Conservation (phyloP, 1,284 basidiomycete genomes). For the Porogramme epimiltina region DNA sequence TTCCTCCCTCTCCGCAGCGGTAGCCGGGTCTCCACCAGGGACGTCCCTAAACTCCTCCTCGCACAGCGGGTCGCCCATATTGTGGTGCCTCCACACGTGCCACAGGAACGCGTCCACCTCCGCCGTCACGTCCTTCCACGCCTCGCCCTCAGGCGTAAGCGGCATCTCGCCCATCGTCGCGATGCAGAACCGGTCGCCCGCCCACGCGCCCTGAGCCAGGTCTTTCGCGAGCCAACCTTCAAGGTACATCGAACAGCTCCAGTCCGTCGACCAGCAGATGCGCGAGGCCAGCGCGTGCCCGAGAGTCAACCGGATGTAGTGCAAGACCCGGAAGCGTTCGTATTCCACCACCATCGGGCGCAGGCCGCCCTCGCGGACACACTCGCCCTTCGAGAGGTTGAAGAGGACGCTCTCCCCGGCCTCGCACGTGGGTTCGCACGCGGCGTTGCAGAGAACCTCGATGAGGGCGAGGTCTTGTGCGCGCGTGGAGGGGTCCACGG, state of each 20-base stretch:
- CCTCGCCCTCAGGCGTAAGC: neutral
- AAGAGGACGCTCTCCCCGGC: conserved; percentile 8
- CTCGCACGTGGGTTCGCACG: neutral
- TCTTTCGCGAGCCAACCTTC: neutral
- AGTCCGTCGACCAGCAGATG: conserved; percentile 2
- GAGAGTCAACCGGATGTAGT: too few relatives aligned
- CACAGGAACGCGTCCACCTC: conserved; percentile 5
- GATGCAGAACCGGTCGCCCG: conserved; percentile 14
- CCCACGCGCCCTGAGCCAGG: conserved; percentile 6
- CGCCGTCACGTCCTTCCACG: conserved; percentile 11
- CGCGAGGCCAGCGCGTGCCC: conserved; percentile 7
- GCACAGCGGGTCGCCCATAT: too few relatives aligned
- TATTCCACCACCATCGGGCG: neutral
- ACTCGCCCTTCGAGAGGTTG: conserved; percentile 12
- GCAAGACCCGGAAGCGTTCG: too few relatives aligned
- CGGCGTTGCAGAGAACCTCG: conserved; percentile 3
- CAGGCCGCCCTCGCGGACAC: conserved; percentile 8
- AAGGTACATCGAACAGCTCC: neutral
- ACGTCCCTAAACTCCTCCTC: too few relatives aligned
- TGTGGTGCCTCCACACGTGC: conserved; percentile 5
- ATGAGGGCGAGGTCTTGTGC: too few relatives aligned
- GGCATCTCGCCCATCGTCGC: neutral
- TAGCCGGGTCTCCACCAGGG: too few relatives aligned
- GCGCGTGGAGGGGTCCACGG: neutral
- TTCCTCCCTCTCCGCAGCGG: too few relatives aligned